Evolutionary conservation across 1,284 basidiomycete species (phyloP), one percentile per base, ranked within the genome.

Genomic region (Cutaneotrichosporon curvatum): DNA sequence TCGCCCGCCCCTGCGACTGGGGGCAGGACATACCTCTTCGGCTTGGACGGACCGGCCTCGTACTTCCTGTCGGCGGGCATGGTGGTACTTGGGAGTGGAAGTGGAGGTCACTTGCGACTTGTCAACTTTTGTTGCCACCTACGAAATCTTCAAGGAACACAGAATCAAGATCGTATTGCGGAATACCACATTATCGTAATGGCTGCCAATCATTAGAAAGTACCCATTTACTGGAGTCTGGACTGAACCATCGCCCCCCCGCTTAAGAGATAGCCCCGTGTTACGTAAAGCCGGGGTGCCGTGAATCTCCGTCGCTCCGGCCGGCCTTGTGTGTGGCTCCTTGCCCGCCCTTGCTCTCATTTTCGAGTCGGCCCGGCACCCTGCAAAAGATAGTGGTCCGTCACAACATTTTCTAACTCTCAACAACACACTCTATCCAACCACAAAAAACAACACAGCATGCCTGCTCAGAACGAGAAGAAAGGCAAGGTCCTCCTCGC

Each of bases 401-500:
- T 15, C 5, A 15, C 28, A 19, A 32, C 19, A 19, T 23, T 36
- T 37, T 32, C 25, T 37, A 11, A 22, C 25, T 34, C 30, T 23
- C 34, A 20, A 25, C 33, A 35, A 46, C 20, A 25, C n/a, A n/a
- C n/a, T n/a, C 32, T 20, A 39, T n/a, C 31, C 25, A n/a, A 15
- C 21, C 34, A 16, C 21, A 25, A 38, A 40, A 20, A 44, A 44
- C 25, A 30, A 34, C 25, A 22, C 32, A 54, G 30, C 40, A 56
- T 55, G 54, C 43, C 58, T 40, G 45, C 59, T 45, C 52, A 54
- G 45, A 54, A 53, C 45, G 62, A 68, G 47, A 68, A 68, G 62
- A 70, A 72, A 57, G 70, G 70, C 51, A 71, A 70, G 59, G 70
- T 72, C 58, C 66, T 72, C 58, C 61, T 72, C 41, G 94, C 94